Conservation (phyloP, 257 asterid species). For the Solanum verrucosum region DNA sequence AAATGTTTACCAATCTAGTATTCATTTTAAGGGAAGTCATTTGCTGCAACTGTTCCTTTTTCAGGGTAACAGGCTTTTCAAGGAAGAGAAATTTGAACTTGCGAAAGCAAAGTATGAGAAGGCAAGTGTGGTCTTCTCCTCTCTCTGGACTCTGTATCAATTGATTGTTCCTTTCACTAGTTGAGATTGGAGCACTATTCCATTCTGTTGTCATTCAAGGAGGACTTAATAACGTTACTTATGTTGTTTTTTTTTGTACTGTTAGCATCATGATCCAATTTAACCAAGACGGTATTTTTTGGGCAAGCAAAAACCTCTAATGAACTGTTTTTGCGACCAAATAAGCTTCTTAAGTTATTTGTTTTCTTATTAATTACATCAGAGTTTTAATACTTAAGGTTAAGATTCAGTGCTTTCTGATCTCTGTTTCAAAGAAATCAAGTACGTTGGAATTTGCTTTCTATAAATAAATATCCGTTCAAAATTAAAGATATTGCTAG, state of each 20-base stretch:
- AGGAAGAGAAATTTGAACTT: conserved; percentile 88
- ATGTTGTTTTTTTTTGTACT: neutral
- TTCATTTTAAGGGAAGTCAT: neutral
- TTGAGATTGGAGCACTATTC: neutral
- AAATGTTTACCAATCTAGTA: neutral
- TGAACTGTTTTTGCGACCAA: neutral
- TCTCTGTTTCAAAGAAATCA: neutral
- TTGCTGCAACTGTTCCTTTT: conserved; percentile 13
- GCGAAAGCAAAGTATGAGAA: conserved; percentile 94
- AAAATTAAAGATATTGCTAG: neutral
- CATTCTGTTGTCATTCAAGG: neutral
- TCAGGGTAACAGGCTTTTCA: conserved; percentile 99
- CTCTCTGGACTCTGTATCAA: neutral
- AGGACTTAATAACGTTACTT: neutral
- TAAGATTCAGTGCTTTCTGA: neutral
- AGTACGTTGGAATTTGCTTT: neutral
- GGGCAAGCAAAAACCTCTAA: neutral
- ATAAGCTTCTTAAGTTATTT: neutral
- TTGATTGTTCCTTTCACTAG: neutral
- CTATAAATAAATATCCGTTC: neutral
- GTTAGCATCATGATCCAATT: neutral
- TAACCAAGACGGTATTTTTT: neutral
- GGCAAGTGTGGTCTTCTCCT: conserved; percentile 34
- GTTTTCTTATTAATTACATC: neutral
- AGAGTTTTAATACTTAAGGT: neutral